These are phyloP conservation scores for Talaromyces sp. DNA, from an alignment of 2,329 filamentous ascomycete species.

Conservation along the genomic window DNA sequence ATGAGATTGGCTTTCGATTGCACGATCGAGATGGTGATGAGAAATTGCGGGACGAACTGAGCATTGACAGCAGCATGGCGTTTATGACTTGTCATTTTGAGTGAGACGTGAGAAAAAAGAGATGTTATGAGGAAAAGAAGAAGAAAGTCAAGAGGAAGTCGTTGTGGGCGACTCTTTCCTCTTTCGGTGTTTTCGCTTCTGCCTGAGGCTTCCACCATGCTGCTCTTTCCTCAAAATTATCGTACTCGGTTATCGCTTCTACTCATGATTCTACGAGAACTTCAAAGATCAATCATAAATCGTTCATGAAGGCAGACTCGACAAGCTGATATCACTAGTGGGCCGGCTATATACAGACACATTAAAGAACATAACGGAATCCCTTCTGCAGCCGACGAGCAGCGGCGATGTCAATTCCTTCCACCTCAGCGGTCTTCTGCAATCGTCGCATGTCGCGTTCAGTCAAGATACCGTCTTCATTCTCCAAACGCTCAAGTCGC, in stretches of 20 bases:
- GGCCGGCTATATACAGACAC: not conserved
- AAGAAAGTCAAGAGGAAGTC: not conserved
- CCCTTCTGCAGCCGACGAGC: slow-evolving; percentile 54
- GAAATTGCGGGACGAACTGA: not conserved
- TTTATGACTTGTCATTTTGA: not conserved
- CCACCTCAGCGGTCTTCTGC: slow-evolving; percentile 50
- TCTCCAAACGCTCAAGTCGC: slow-evolving; percentile 50
- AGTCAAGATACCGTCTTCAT: slow-evolving; percentile 44
- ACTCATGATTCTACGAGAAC: not conserved
- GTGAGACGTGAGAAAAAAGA: not conserved
- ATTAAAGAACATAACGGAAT: slow-evolving; percentile 45
- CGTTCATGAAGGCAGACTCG: not conserved
- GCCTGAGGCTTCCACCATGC: not conserved
- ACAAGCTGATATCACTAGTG: not conserved
- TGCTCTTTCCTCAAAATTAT: not conserved
- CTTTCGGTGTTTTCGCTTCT: not conserved
- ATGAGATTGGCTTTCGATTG: not conserved
- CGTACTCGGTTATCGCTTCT: too few species aligned
- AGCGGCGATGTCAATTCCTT: slow-evolving; percentile 49
- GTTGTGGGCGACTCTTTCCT: not conserved
- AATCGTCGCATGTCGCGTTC: slow-evolving; percentile 48
- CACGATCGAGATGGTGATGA: not conserved
- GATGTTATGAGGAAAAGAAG: too few species aligned
- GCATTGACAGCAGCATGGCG: too few species aligned
- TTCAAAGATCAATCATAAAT: not conserved